Conservation (phyloP, 345 rosid genomes). For the Aegle marmelos region DNA sequence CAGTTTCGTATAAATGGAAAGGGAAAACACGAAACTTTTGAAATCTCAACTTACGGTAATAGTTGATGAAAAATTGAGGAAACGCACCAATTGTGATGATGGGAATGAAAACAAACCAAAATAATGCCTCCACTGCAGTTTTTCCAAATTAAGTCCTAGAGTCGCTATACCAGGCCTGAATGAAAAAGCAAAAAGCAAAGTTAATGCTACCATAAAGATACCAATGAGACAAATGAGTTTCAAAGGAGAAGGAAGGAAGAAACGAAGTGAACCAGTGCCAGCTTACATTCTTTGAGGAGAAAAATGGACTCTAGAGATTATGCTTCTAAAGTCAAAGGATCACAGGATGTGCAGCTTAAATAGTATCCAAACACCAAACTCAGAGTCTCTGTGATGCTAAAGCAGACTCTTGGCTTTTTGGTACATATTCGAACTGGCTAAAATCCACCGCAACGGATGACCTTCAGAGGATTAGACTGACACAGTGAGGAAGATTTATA, state of each 20-base stretch:
- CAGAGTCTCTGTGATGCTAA: conserved; percentile 31
- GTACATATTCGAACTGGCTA: conserved; percentile 58
- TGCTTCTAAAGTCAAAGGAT: conserved; percentile 2
- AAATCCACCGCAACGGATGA: conserved; percentile 43
- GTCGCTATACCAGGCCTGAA: neutral
- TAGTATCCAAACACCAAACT: conserved; percentile 22
- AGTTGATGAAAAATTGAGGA: neutral
- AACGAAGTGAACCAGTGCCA: neutral
- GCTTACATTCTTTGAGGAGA: neutral
- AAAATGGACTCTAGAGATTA: neutral
- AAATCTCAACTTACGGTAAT: conserved; percentile 15
- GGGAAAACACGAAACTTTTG: neutral
- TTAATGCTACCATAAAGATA: neutral
- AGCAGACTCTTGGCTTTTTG: conserved; percentile 31
- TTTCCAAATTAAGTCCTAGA: neutral
- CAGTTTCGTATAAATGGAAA: conserved; percentile 6
- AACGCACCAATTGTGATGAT: neutral
- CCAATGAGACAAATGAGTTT: neutral
- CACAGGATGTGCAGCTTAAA: conserved; percentile 10
- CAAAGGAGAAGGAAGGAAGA: neutral
- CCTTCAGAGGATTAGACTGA: conserved; percentile 31
- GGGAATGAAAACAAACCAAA: conserved; percentile 6
- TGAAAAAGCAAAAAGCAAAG: neutral
- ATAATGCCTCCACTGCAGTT: neutral
- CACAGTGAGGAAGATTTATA: conserved; percentile 6